Evolutionary conservation across 257 asterid species (phyloP), one percentile per base, ranked within the genome.

Genomic region (Penstemon newberryi): DNA sequence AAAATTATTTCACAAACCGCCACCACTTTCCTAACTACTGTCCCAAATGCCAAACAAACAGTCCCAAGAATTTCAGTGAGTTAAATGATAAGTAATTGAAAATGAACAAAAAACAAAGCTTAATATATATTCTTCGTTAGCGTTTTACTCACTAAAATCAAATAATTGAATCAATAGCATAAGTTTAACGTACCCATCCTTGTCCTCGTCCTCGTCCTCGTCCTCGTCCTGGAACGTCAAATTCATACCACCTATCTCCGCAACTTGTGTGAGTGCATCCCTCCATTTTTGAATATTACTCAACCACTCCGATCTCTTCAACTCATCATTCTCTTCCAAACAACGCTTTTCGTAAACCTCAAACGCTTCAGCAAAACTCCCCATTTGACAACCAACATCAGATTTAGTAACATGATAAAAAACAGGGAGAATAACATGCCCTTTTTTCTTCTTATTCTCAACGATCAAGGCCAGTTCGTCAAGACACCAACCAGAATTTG

Each of bases 321-420:
- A 45, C 7, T 56, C 57, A 13, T 18, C 8, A 33, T 7, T 42
- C 6, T 65, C 51, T 3, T 33, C 60, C 9, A 7, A 2, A 12
- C 47, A 8, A 38, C 50, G 11, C 12, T 46, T 43, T 18, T 65
- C 71, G 15, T 72, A 65, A 44, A 37, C 42, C 1, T 39, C 71
- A 5, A 72, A 72, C 0, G 71, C 77, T 3, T 55, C 41, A 36
- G 7, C 25, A 5, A 55, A 72, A 15, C 60, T 72, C 37, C 38
- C 71, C 42, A 36, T 15, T 11, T 72, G 77, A 25, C 65, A 56
- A 8, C 76, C 58, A 3, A 72, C 76, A 0, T 43, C 39, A 0
- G 71, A 72, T n/a, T 71, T 65, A 45, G 57, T 58, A 6, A 72
- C 71, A 2, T 60, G 3, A 47, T 72, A 72, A 49, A 72, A 72